Percentiles rank a stretch among this genome's conserved stretches.
Evolutionary conservation across 1,139 yeast genomes (phyloP).

Genomic region (Torulaspora globosa): DNA sequence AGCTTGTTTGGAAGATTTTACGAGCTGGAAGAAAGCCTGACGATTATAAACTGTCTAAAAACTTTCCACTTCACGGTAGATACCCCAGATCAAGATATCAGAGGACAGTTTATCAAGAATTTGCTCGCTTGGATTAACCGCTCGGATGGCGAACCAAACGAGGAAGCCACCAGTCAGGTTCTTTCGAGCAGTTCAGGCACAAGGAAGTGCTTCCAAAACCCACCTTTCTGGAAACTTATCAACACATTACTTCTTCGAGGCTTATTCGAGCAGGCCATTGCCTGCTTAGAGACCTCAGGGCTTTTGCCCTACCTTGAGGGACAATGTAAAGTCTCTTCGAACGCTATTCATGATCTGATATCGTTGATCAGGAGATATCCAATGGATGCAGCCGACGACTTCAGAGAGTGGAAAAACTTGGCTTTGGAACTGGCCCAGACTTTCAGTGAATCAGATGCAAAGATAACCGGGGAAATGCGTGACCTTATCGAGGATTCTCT

Average conservation of each 20-base stretch:
- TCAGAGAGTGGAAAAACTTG: slow-evolving; percentile 40
- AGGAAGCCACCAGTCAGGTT: slow-evolving; percentile 40
- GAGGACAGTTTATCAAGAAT: slow-evolving; percentile 26
- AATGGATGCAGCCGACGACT: slow-evolving; percentile 30
- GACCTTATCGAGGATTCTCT: slow-evolving; percentile 30
- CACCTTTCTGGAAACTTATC: slow-evolving; percentile 62
- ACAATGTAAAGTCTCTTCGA: slow-evolving; percentile 26
- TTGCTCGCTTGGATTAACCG: slow-evolving; percentile 62
- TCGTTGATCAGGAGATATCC: slow-evolving; percentile 39
- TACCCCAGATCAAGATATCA: slow-evolving; percentile 42
- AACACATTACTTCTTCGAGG: slow-evolving; percentile 62
- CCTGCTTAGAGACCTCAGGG: slow-evolving; percentile 43
- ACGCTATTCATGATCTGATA: slow-evolving; percentile 48
- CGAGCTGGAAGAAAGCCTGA: slow-evolving; percentile 46
- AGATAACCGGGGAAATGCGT: slow-evolving; percentile 27
- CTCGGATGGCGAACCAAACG: slow-evolving; percentile 57
- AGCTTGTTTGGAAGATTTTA: slow-evolving; percentile 30
- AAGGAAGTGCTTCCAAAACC: slow-evolving; percentile 50
- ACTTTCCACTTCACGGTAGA: slow-evolving; percentile 50
- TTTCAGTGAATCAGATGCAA: slow-evolving; percentile 26
- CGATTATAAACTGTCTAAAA: slow-evolving; percentile 54
- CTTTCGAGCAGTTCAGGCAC: slow-evolving; percentile 26
- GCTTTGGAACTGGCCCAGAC: slow-evolving; percentile 30
- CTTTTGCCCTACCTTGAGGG: slow-evolving; percentile 19
- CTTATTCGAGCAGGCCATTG: slow-evolving; percentile 51